These are phyloP conservation scores for Tetraselmis chui DNA, from an alignment of 139 green algal species.

Conservation along the genomic window DNA sequence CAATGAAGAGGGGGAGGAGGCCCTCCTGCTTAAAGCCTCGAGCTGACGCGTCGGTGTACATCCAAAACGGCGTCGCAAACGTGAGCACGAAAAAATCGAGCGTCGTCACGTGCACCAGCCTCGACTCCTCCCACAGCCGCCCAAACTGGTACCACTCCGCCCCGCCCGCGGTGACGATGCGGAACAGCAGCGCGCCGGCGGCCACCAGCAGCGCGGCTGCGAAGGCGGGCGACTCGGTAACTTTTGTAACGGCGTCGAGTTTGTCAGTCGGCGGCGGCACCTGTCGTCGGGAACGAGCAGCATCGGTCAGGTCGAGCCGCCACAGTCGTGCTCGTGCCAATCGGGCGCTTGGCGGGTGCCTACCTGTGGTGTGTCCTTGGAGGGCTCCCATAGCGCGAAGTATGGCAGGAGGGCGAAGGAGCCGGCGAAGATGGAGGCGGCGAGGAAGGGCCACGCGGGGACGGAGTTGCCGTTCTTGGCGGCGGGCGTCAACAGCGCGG, in stretches of 20 bases:
- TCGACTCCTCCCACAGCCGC: neutral
- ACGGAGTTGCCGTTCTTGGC: conserved; percentile 4
- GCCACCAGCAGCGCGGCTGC: neutral
- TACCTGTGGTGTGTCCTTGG: neutral
- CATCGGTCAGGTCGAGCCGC: too few relatives aligned
- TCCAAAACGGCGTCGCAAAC: conserved; percentile 5
- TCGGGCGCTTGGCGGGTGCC: too few relatives aligned
- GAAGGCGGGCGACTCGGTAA: neutral
- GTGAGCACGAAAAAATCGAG: conserved; percentile 9
- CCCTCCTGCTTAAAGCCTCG: neutral
- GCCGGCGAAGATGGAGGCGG: conserved; percentile 1
- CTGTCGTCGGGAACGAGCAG: too few relatives aligned
- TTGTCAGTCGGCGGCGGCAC: neutral
- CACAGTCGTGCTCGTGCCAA: too few relatives aligned
- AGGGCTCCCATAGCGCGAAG: neutral
- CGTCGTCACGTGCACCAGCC: conserved; percentile 1
- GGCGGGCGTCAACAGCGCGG: neutral
- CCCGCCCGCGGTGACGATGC: neutral
- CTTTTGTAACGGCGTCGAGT: neutral
- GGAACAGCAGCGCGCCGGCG: neutral
- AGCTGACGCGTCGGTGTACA: conserved; percentile 1
- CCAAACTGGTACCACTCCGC: neutral
- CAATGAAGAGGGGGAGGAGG: neutral
- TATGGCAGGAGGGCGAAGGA: conserved; percentile 3
- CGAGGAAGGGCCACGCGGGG: conserved; percentile 7